These are phyloP conservation scores for Hamamelis virginiana DNA, from an alignment of 164 flowering plant genomes.

Conservation along the genomic window DNA sequence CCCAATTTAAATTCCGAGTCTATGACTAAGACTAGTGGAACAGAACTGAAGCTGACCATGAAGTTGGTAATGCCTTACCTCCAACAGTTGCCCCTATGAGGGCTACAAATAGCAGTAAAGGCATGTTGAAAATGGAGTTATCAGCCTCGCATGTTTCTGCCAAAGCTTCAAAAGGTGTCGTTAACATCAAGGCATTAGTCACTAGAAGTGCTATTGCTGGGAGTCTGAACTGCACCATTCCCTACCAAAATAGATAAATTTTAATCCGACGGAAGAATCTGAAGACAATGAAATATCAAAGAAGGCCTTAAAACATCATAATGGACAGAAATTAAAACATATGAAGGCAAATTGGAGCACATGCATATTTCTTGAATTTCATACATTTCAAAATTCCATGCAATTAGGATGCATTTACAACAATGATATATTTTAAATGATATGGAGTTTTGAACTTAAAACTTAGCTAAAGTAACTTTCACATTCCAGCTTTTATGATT, in stretches of 20 bases:
- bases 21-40: no score
- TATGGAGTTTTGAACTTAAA: neutral
- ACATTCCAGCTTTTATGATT: no score
- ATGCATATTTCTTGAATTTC: neutral
- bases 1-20: no score
- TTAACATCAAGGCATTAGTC: conserved; percentile 48
- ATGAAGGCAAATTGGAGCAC: neutral
- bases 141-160: conserved; percentile 86
- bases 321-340: neutral
- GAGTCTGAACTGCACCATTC: conserved; percentile 17
- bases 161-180: conserved; percentile 67
- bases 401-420: no score
- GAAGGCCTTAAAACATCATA: neutral
- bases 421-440: no score
- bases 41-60: neutral
- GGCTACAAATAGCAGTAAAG: conserved; percentile 66
- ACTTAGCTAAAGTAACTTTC: neutral
- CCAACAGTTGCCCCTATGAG: conserved; percentile 88
- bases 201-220: conserved; percentile 31
- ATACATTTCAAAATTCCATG: neutral
- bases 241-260: conserved; percentile 31
- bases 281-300: neutral
- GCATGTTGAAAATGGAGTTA: conserved; percentile 69
- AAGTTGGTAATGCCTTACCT: conserved; percentile 39
- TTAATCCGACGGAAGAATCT: conserved; percentile 4